Conservation (phyloP, 2,329 filamentous ascomycete species). For the Golovinomyces cichoracearum region DNA sequence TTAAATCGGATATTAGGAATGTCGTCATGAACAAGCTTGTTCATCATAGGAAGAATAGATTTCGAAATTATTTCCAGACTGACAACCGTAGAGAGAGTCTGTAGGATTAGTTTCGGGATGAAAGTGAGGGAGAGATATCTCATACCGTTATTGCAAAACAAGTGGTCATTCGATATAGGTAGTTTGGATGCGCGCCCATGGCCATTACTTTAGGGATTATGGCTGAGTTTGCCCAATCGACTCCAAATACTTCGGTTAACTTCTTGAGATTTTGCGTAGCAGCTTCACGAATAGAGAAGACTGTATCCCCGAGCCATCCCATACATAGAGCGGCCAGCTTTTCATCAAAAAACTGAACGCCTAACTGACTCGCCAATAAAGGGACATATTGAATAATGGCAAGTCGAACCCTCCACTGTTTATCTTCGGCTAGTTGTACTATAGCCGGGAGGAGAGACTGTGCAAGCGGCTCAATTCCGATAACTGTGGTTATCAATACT, state of each 20-base stretch:
- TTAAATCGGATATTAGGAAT: conserved; percentile 99
- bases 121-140: neutral
- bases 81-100: conserved; percentile 86
- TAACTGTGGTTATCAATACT: conserved; percentile 31
- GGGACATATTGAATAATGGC: conserved; percentile 99
- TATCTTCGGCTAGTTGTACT: conserved; percentile 90
- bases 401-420: conserved; percentile 93
- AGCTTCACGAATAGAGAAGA: conserved; percentile 94
- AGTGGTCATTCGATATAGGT: conserved; percentile 99
- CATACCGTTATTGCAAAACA: conserved; percentile 94
- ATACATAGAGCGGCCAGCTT: conserved; percentile 89
- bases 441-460: conserved; percentile 93
- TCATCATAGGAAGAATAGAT: conserved; percentile 85
- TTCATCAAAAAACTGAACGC: conserved; percentile 94
- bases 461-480: conserved; percentile 88
- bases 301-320: conserved; percentile 94
- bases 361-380: conserved; percentile 77
- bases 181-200: conserved; percentile 96
- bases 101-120: conserved; percentile 9
- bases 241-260: conserved; percentile 91
- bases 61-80: conserved; percentile 79
- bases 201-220: conserved; percentile 98
- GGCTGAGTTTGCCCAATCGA: conserved; percentile 87
- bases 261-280: conserved; percentile 96
- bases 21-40: conserved; percentile 75